Conservation (phyloP, 805 yeast genomes). For the Zygoascus bituminiphila region DNA sequence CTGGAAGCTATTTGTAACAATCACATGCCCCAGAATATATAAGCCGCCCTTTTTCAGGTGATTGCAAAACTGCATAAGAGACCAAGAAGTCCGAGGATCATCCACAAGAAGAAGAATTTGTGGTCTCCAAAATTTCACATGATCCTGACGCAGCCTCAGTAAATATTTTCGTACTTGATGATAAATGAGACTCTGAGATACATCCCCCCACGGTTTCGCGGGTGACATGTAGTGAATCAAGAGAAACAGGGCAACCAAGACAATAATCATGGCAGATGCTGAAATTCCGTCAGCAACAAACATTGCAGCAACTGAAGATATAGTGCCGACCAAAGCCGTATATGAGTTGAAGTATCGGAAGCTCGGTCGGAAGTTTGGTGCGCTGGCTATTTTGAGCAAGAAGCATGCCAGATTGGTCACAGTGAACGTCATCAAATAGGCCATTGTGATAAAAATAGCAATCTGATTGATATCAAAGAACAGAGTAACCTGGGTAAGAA, state of each 20-base stretch:
- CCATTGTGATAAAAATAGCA: slow-evolving; percentile 95
- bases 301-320: slow-evolving; percentile 74
- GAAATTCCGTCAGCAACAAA: slow-evolving; percentile 87
- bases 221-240: slow-evolving; percentile 86
- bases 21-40: slow-evolving; percentile 86
- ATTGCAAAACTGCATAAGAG: slow-evolving; percentile 84
- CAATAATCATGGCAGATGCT: slow-evolving; percentile 66
- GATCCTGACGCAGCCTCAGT: slow-evolving; percentile 74
- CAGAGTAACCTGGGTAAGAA: slow-evolving; percentile 72
- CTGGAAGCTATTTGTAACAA: slow-evolving; percentile 55
- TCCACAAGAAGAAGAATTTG: slow-evolving; percentile 84
- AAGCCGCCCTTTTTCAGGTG: slow-evolving; percentile 93
- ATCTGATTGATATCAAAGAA: slow-evolving; percentile 88
- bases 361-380: slow-evolving; percentile 97
- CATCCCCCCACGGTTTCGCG: slow-evolving; percentile 97
- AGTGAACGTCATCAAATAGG: slow-evolving; percentile 90
- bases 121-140: slow-evolving; percentile 98
- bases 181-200: slow-evolving; percentile 87
- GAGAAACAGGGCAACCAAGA: slow-evolving; percentile 57
- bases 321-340: slow-evolving; percentile 73
- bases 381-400: slow-evolving; percentile 75
- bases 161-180: slow-evolving; percentile 94
- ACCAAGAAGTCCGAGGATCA: slow-evolving; percentile 89
- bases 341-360: slow-evolving; percentile 76
- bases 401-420: slow-evolving; percentile 94